Evolutionary conservation across 139 green algal species (phyloP), one percentile per base, ranked within the genome.

Genomic region (Chlamydomonas sphaeroides): DNA sequence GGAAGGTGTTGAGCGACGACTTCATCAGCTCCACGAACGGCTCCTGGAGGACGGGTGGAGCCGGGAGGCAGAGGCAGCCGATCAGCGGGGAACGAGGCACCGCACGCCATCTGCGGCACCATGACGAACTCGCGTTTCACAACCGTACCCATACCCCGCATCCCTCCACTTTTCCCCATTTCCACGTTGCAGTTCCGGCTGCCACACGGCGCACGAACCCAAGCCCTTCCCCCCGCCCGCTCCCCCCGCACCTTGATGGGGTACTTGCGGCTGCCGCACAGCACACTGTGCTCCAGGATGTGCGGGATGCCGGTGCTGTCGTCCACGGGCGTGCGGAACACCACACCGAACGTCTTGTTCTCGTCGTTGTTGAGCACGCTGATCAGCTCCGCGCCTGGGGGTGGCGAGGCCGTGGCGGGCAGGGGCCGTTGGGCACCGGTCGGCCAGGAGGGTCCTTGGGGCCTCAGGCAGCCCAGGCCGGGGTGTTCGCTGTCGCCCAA

Each of bases 11-110:
- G 26, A 99, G 89, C 61, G 88, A 96, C 45, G 95, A 94, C 93
- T 99, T 99, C 90, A 98, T 97, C 79, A 99, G 91, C 92, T 99
- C 96, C 62, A 99, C 96, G 88, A 99, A 99, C 21, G 96, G 96
- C 92, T 99, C 96, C 92, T 95, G 83, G 17, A 26, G 45, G 38
- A 74, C n/a, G n/a, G n/a, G n/a, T n/a, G n/a, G n/a, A n/a, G n/a
- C n/a, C n/a, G 66, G 23, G 66, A 57, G 5, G 7, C 23, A 20
- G 66, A 36, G 36, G 39, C 8, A n/a, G n/a, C n/a, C n/a, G n/a
- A n/a, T n/a, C n/a, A n/a, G n/a, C n/a, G n/a, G n/a, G 66, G 39
- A 36, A 39, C 23, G 5, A 39, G 66, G 39, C 4, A 26, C 11
- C 35, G 10, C 65, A 14, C 35, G 4, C 36, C 65, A 28, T 67